Evolutionary conservation across 2,329 filamentous ascomycete genomes (phyloP).

Genomic region (Escovopsis sp.): DNA sequence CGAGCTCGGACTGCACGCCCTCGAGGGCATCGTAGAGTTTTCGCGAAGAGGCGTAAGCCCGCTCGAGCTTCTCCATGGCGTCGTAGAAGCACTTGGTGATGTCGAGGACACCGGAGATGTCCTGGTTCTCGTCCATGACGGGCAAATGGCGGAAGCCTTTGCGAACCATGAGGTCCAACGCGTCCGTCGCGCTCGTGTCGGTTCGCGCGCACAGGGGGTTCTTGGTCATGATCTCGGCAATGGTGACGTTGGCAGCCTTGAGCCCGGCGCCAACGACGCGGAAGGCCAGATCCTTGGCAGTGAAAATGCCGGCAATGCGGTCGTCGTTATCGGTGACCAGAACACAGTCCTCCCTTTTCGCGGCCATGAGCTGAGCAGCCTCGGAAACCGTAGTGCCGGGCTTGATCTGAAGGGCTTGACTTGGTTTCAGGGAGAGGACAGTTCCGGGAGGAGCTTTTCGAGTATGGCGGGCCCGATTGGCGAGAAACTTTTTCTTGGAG

Average conservation of each 20-base stretch:
- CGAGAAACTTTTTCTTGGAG: conserved; percentile 86
- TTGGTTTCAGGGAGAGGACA: conserved; percentile 88
- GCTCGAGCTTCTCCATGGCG: conserved; percentile 98
- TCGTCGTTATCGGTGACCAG: conserved; percentile 97
- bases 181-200: conserved; percentile 95
- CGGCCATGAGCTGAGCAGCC: conserved; percentile 95
- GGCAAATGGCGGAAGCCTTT: conserved; percentile 96
- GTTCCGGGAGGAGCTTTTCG: conserved; percentile 93
- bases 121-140: conserved; percentile 99
- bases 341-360: conserved; percentile 95
- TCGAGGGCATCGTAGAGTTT: conserved; percentile 96
- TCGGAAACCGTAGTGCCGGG: conserved; percentile 86
- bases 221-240: conserved; percentile 99
- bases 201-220: conserved; percentile 95
- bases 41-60: conserved; percentile 93
- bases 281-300: conserved; percentile 95
- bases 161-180: conserved; percentile 91
- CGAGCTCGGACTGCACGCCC: conserved; percentile 92
- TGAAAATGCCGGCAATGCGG: conserved; percentile 96
- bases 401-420: conserved; percentile 94
- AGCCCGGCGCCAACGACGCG: conserved; percentile 83
- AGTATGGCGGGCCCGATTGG: conserved; percentile 63
- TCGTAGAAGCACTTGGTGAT: conserved; percentile 99
- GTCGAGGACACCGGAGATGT: conserved; percentile 93
- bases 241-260: conserved; percentile 80